phyloP scores from a whole-genome alignment of 768 basidiomycete species.

The Asterophora lycoperdoides region DNA sequence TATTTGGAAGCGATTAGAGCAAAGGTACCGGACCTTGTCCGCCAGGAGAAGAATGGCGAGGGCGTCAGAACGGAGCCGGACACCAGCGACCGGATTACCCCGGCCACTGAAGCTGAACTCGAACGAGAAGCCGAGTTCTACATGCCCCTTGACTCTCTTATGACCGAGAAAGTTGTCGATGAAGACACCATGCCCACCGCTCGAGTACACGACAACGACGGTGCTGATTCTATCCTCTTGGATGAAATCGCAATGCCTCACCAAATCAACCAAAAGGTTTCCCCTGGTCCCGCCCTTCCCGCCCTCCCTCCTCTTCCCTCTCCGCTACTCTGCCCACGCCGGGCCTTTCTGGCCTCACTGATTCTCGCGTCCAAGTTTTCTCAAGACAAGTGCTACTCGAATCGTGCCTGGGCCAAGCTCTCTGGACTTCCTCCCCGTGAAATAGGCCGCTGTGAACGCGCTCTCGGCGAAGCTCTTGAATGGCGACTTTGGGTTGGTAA shows the following conservation, averaged over 20 bases:
- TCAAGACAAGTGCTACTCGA: slow-evolving; percentile 91
- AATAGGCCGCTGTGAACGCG: slow-evolving; percentile 85
- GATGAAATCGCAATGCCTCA: neutral
- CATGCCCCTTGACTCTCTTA: slow-evolving; percentile 8
- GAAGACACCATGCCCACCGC: slow-evolving; percentile 39
- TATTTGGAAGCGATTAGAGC: slow-evolving; percentile 81
- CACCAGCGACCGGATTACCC: slow-evolving; percentile 39
- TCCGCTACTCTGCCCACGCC: slow-evolving; percentile 81
- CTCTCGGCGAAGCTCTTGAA: slow-evolving; percentile 78
- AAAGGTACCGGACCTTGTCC: slow-evolving; percentile 61
- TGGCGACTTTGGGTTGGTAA: slow-evolving; percentile 96
- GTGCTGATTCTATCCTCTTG: slow-evolving; percentile 5
- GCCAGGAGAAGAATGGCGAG: slow-evolving; percentile 43
- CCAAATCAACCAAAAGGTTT: neutral
- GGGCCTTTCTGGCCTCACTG: slow-evolving; percentile 83
- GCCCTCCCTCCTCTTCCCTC: slow-evolving; percentile 53
- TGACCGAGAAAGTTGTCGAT: slow-evolving; percentile 15
- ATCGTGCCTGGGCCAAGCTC: slow-evolving; percentile 91
- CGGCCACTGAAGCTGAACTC: slow-evolving; percentile 40
- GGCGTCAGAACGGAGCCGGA: slow-evolving; percentile 37
- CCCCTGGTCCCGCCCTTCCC: slow-evolving; percentile 11
- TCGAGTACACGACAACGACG: slow-evolving; percentile 28
- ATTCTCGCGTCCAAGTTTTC: slow-evolving; percentile 91
- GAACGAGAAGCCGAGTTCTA: slow-evolving; percentile 34
- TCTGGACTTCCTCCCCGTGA: slow-evolving; percentile 84